Percentiles rank a stretch among this genome's conserved stretches.
Evolutionary conservation across 495 filamentous ascomycete genomes (phyloP).

Genomic region (Amniculicola lignicola): DNA sequence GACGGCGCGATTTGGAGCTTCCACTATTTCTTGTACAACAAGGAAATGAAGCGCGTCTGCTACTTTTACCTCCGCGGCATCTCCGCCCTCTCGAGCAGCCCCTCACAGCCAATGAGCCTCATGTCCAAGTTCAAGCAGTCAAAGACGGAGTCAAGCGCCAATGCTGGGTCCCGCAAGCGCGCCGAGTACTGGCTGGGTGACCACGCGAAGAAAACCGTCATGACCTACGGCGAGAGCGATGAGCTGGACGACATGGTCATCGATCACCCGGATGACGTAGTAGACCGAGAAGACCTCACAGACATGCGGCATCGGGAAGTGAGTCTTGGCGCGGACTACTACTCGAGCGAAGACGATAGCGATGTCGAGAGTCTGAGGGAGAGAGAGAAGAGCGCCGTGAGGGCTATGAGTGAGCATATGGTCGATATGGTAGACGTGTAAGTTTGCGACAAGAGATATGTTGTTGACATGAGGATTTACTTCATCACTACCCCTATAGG

Average conservation of each 20-base stretch:
- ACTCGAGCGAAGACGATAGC: conserved; percentile 25
- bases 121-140: conserved; percentile 22
- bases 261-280: conserved; percentile 31
- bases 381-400: conserved; percentile 3
- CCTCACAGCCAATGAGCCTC: conserved; percentile 41
- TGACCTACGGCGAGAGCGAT: conserved; percentile 14
- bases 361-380: conserved; percentile 33
- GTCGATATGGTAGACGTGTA: conserved; percentile 18
- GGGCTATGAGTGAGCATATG: conserved; percentile 18
- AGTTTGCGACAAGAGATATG: no score
- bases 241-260: conserved; percentile 35
- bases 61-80: conserved; percentile 88
- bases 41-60: conserved; percentile 84
- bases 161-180: conserved; percentile 64
- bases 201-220: conserved; percentile 36
- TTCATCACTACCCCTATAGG: no score
- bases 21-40: conserved; percentile 98
- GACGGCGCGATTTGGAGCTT: conserved; percentile 93
- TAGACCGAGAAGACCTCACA: conserved; percentile 26
- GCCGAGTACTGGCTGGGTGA: conserved; percentile 82
- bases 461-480: no score
- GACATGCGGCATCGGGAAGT: conserved; percentile 6
- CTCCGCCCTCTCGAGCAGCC: conserved; percentile 71
- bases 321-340: conserved; percentile 11
- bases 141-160: conserved; percentile 26